Evolutionary conservation across 352 stramenopile species (phyloP).

Genomic region (Thraustochytrium sp.): DNA sequence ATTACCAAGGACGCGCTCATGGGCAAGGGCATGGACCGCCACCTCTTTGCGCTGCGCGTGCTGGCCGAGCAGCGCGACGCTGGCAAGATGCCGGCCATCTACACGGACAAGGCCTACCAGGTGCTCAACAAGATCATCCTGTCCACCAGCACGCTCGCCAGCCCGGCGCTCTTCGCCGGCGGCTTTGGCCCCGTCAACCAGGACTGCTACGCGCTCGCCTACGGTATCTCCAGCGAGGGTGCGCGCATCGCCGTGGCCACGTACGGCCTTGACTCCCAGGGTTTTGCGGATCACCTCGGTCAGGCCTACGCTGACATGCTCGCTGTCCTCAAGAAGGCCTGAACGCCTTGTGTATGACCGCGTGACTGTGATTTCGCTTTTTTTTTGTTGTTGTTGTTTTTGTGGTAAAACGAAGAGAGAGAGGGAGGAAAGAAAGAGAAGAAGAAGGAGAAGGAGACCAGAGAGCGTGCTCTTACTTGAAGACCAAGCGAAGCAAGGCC

Average conservation of each 20-base stretch:
- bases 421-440: background rate
- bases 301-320: constrained; percentile 34
- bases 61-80: constrained; percentile 62
- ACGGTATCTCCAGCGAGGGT: constrained; percentile 50
- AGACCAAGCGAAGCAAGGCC: too few relatives aligned
- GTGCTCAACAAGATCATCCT: constrained; percentile 78
- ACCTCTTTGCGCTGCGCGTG: constrained; percentile 62
- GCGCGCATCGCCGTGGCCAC: constrained; percentile 36
- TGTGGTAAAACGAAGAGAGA: too few relatives aligned
- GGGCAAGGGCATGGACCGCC: constrained; percentile 77
- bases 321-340: constrained; percentile 26
- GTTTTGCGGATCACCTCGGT: constrained; percentile 32
- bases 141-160: constrained; percentile 78
- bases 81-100: constrained; percentile 61
- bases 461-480: too few relatives aligned
- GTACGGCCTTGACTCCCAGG: constrained; percentile 44
- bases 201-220: constrained; percentile 79
- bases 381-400: too few relatives aligned
- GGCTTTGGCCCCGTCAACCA: constrained; percentile 79
- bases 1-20: constrained; percentile 80
- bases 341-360: background rate
- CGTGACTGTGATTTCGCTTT: background rate
- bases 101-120: constrained; percentile 66
- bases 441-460: background rate
- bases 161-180: constrained; percentile 68